Base-by-base conservation (phyloP, 116 monocot genomes). In the Cymodocea nodosa region DNA sequence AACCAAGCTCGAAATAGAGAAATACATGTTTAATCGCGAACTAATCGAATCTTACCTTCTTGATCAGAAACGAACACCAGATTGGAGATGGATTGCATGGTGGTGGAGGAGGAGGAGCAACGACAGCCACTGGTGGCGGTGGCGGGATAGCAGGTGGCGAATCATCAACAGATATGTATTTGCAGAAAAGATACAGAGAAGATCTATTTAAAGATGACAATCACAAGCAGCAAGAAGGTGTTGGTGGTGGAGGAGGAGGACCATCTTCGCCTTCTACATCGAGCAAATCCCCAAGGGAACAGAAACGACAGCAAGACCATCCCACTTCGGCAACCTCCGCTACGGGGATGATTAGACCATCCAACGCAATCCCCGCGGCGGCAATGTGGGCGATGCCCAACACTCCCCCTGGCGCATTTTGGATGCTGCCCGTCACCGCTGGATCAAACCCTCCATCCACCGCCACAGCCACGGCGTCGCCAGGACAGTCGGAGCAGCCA, bases 371-470 rank as follows among this genome's bases (percentile, higher is more conserved):
- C 12, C 76, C 80, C 0, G 69, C 79, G 15, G 75, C 78, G 55
- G 80, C 92, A 78, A 87, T 92, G 92, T 92, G 92, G 92, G 85
- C 92, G 2, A 73, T 79, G 34, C 71, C 76, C 16, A 74, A 67
- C 67, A 78, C 64, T 19, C 71, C 68, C 0, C 75, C 74, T 0
- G 90, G 90, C 4, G 82, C 80, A 2, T 92, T 92, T 83, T 92
- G 92, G 92, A 92, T 92, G 92, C 82, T 92, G 5, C 87, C 92
- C 15, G 82, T 85, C 17, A 68, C 84, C 19, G 63, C 80, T 1
- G 79, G 81, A 39, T 25, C 73, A 15, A 66, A 50, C 67, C 35
- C 60, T n/a, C 78, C 76, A 36, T 37, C 80, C 0, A 69, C 65
- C 0, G 70, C 73, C 18, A 66, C 80, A 6, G 36, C 68, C 1